Evolutionary conservation across 768 basidiomycete species (phyloP), one percentile per base, ranked within the genome.

Genomic region (Cyclocybe cylindracea): DNA sequence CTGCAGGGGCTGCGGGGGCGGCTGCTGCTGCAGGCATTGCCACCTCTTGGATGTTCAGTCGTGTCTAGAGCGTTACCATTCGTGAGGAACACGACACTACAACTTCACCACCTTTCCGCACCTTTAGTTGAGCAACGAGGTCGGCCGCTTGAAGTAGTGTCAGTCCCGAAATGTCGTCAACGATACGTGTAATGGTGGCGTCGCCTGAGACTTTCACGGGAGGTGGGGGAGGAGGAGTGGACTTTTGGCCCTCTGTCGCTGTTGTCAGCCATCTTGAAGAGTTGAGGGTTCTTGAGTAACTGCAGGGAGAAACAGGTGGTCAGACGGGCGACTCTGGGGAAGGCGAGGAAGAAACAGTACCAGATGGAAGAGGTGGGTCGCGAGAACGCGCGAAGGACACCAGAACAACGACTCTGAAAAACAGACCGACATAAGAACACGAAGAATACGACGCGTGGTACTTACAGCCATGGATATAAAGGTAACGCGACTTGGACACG

Each of bases 31-130:
- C 77, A 41, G 94, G 93, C 80, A 97, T 83, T 13, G 94, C 93
- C 64, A 98, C 91, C 77, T 98, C 96, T 73, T 95, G 91, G 56
- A 99, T 99, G 68, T 98, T 98, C 53, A 99, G 70, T 54, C 90
- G 87, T 44, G 91, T 78, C 96, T 98, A 38, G 7, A 19, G 9
- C 10, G 11, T n/a, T 7, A 32, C 9, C 5, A 13, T 39, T 10
- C 35, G 39, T 41, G 11, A 35, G 16, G 14, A 18, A 5, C 14
- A 34, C 14, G 2, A 10, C 34, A n/a, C 31, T 41, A 36, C 16
- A 44, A 34, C 19, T 31, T 7, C 14, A 5, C 45, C n/a, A 40
- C 18, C 31, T 16, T 31, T 14, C 35, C 75, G 63, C 60, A 90
- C 96, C 83, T 99, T 99, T 63, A 99, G 79, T 32, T 87, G 77